Percentiles rank a stretch among this genome's conserved stretches.
Evolutionary conservation across 1,139 yeast species (phyloP).

Genomic region (Yamadazyma songkhlaensis): DNA sequence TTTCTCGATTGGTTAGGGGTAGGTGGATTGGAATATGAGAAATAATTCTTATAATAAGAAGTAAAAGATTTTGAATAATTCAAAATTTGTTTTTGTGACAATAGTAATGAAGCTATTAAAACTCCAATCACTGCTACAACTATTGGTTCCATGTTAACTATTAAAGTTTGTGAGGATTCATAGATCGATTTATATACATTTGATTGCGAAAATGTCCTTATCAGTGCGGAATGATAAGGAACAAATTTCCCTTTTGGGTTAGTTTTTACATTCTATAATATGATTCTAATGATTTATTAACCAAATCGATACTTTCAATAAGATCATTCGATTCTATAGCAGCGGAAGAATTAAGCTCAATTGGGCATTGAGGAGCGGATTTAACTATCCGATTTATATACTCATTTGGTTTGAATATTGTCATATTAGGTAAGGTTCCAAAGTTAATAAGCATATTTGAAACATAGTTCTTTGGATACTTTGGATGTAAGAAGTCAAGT

Average conservation of each 20-base stretch:
- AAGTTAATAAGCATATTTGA: constrained; percentile 2
- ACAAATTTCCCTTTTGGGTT: constrained; percentile 3
- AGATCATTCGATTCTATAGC: background rate
- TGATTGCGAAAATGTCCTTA: constrained; percentile 5
- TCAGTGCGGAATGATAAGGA: constrained; percentile 4
- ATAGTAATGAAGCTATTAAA: constrained; percentile 11
- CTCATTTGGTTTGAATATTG: constrained; percentile 2
- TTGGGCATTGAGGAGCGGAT: background rate
- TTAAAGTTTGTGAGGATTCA: constrained; percentile 1
- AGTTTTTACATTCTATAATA: constrained; percentile 1
- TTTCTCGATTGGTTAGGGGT: constrained; percentile 14
- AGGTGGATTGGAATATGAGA: constrained; percentile 11
- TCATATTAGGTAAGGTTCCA: background rate
- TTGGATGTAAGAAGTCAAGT: constrained; percentile 4
- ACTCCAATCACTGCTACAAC: constrained; percentile 14
- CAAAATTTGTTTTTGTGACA: constrained; percentile 17
- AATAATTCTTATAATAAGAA: constrained; percentile 10
- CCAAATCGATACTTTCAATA: background rate
- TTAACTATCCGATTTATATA: background rate
- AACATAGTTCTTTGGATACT: constrained; percentile 1
- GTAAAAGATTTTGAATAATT: constrained; percentile 6
- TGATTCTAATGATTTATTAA: constrained; percentile 1
- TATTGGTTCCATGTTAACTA: constrained; percentile 8
- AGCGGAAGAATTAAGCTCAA: background rate
- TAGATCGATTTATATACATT: constrained; percentile 3